Base-by-base conservation (phyloP, 2,329 filamentous ascomycete species). In the Fusarium beomiforme region DNA sequence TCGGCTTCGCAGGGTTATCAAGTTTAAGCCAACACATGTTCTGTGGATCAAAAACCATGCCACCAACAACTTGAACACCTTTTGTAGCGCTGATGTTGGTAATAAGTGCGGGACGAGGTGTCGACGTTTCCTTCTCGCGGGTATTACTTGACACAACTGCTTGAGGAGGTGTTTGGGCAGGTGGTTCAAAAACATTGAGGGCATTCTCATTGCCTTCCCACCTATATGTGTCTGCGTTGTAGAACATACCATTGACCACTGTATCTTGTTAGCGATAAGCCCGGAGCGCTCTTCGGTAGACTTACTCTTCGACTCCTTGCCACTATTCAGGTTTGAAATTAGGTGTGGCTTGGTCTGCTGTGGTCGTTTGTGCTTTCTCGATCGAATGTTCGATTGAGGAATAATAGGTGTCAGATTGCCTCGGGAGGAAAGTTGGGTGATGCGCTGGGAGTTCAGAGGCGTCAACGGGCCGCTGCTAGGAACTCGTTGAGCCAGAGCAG, bases 11-110 rank as follows among this genome's bases (percentile, higher is more conserved):
- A 33, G 86, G 79, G 21, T 84, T 80, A 49, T 86, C 85, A 68
- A 96, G 85, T 81, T 97, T 98, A 61, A 98, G 87, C 96, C 96
- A 99, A 80, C 94, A 97, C 95, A 99, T 98, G 75, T 93, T 93
- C 69, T 94, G 91, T 6, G 96, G 96, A 78, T 99, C 96, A 79
- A 98, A 99, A 13, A 98, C 92, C 96, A 99, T 99, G 74, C 94
- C 94, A n/a, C 94, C 93, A 63, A 98, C 94, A 37, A 98, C 92
- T 81, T 98, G 95, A 17, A 97, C 92, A 68, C 94, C 95, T 77
- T 95, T 93, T 67, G 91, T 91, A 8, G 91, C 88, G 59, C 92
- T 93, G 72, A 98, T 93, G 72, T 97, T 96, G 50, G 94, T 94
- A 76, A 99, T 99, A 21, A 99, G 87, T 9, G 95, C 94, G 13